Conservation (phyloP, 2,329 filamentous ascomycete species). For the Fusarium sulawesiense region DNA sequence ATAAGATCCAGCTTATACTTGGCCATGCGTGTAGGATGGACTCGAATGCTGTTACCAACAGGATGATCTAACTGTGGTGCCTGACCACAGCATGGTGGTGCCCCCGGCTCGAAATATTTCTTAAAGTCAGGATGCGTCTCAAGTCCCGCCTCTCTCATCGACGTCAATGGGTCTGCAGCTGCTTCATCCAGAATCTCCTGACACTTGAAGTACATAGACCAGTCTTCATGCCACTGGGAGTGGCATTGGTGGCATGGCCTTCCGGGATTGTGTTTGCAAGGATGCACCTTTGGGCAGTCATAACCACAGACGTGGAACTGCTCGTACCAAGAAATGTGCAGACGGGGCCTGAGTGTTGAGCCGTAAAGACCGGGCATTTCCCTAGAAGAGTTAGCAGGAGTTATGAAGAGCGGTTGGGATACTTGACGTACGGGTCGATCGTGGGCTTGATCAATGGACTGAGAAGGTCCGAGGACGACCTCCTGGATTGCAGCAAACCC, state of each 20-base stretch:
- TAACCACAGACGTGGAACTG: constrained; percentile 32
- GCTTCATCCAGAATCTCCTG: constrained; percentile 21
- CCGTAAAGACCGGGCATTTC: constrained; percentile 37
- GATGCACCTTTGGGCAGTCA: constrained; percentile 39
- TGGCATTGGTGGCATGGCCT: constrained; percentile 38
- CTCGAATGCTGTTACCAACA: constrained; percentile 26
- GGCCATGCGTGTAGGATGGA: constrained; percentile 33
- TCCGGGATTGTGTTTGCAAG: constrained; percentile 15
- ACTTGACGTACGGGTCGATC: constrained; percentile 10
- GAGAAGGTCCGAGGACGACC: background rate
- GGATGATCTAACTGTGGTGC: constrained; percentile 23
- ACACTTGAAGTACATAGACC: constrained; percentile 28
- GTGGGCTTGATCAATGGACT: constrained; percentile 7
- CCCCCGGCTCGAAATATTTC: constrained; percentile 7
- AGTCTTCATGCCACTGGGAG: constrained; percentile 34
- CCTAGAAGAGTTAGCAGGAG: constrained; percentile 13
- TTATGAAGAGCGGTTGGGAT: background rate
- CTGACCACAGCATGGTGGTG: background rate
- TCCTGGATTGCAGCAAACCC: background rate
- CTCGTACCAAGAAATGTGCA: constrained; percentile 40
- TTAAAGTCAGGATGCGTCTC: constrained; percentile 18
- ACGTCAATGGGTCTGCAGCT: constrained; percentile 10
- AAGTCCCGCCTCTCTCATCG: constrained; percentile 1
- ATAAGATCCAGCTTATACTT: constrained; percentile 22
- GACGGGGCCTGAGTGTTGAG: constrained; percentile 21